A percentile compares a stretch with the other conserved stretches of the same genome.
Evolutionary conservation across 176 grass and related monocot genomes (phyloP).

Genomic region (Zoysia japonica): DNA sequence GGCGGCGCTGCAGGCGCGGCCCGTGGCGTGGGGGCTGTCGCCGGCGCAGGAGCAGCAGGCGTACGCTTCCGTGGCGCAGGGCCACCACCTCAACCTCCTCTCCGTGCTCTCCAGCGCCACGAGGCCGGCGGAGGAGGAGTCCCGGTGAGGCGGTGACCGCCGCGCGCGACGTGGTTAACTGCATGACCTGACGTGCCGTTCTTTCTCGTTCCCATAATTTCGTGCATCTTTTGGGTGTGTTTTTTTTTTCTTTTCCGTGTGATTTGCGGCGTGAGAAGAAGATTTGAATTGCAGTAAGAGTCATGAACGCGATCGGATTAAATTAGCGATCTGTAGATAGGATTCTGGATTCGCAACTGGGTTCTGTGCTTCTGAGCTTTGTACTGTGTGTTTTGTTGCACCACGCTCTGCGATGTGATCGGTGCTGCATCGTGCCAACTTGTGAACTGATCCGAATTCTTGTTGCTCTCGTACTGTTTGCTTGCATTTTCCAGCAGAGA

Average conservation of each 20-base stretch:
- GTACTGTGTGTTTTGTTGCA: background rate
- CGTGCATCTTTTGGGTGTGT: conserved; percentile 21
- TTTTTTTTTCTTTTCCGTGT: conserved; percentile 32
- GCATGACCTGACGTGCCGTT: conserved; percentile 24
- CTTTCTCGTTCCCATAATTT: conserved; percentile 6
- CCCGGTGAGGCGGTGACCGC: conserved; percentile 38
- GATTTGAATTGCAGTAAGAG: background rate
- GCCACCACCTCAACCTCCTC: conserved; percentile 67
- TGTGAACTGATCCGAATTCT: conserved; percentile 7
- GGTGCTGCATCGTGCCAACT: background rate
- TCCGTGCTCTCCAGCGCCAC: conserved; percentile 52
- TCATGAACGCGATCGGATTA: conserved; percentile 25
- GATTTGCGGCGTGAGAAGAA: background rate
- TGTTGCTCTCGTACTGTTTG: background rate
- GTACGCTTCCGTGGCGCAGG: conserved; percentile 61
- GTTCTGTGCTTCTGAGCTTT: conserved; percentile 11
- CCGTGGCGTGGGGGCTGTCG: conserved; percentile 46
- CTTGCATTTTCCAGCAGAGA: background rate
- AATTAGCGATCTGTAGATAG: conserved; percentile 40
- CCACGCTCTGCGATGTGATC: background rate
- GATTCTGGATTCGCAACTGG: conserved; percentile 8
- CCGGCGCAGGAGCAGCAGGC: conserved; percentile 52
- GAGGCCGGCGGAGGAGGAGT: conserved; percentile 40
- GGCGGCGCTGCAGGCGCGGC: conserved; percentile 49
- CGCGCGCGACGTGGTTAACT: background rate